These are phyloP conservation scores for Nitzschia sp. DNA, from an alignment of 108 stramenopile species.

Conservation along the genomic window DNA sequence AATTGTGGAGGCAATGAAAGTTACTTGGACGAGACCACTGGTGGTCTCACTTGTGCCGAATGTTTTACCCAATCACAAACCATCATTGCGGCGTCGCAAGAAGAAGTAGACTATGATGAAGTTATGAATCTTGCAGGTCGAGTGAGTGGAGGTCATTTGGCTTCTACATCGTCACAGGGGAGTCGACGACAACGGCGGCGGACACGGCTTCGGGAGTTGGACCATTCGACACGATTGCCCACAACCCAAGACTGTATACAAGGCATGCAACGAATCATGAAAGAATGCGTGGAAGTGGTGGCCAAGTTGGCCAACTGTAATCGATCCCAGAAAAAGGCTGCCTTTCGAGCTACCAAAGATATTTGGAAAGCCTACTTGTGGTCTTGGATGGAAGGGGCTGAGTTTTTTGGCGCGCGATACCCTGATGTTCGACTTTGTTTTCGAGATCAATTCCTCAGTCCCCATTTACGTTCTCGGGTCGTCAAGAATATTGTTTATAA, in stretches of 20 bases:
- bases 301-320: not conserved
- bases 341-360: slow-evolving; percentile 19
- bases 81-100: slow-evolving; percentile 31
- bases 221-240: slow-evolving; percentile 44
- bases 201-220: slow-evolving; percentile 35
- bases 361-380: slow-evolving; percentile 63
- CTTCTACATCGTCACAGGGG: not conserved
- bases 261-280: slow-evolving; percentile 50
- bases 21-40: slow-evolving; percentile 60
- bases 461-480: slow-evolving; percentile 5
- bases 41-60: slow-evolving; percentile 52
- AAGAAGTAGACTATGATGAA: slow-evolving; percentile 64
- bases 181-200: slow-evolving; percentile 1
- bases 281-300: slow-evolving; percentile 39
- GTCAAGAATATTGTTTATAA: slow-evolving; percentile 37
- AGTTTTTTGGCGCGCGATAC: slow-evolving; percentile 45
- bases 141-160: slow-evolving; percentile 17
- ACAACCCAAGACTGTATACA: slow-evolving; percentile 50
- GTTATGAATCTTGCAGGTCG: slow-evolving; percentile 41
- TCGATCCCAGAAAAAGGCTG: slow-evolving; percentile 4
- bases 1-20: slow-evolving; percentile 64
- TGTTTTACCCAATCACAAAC: slow-evolving; percentile 75
- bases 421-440: slow-evolving; percentile 70
- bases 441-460: slow-evolving; percentile 59
- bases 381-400: slow-evolving; percentile 60